Evolutionary conservation across 2,329 filamentous ascomycete genomes (phyloP).

Genomic region (Hortaea werneckii): DNA sequence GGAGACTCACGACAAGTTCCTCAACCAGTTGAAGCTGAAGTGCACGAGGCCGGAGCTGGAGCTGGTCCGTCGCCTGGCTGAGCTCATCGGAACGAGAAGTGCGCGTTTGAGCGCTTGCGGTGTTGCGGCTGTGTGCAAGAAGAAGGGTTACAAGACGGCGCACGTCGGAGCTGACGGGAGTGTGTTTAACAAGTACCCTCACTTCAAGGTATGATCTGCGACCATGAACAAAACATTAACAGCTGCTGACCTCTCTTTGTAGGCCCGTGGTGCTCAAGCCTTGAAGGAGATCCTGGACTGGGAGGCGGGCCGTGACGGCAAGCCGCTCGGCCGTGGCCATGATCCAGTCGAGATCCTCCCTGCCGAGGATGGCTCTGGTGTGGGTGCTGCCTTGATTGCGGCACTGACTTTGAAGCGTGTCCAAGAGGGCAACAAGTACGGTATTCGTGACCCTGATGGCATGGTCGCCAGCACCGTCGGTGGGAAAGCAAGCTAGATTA

Average conservation of each 20-base stretch:
- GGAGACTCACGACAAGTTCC: slow-evolving; percentile 77
- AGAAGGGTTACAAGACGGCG: slow-evolving; percentile 79
- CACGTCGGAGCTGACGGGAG: slow-evolving; percentile 96
- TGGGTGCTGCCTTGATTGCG: slow-evolving; percentile 92
- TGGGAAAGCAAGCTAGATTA: no score
- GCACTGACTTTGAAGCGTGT: slow-evolving; percentile 55
- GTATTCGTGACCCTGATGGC: slow-evolving; percentile 43
- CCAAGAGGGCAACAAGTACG: slow-evolving; percentile 48
- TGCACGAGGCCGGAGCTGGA: slow-evolving; percentile 73
- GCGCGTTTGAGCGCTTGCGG: slow-evolving; percentile 89
- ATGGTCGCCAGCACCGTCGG: slow-evolving; percentile 18
- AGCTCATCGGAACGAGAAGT: slow-evolving; percentile 88
- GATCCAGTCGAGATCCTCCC: slow-evolving; percentile 78
- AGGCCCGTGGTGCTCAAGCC: slow-evolving; percentile 70
- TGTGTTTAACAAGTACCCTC: slow-evolving; percentile 98
- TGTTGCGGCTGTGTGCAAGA: slow-evolving; percentile 91
- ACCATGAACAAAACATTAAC: not conserved
- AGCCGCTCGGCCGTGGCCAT: slow-evolving; percentile 46
- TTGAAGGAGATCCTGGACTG: slow-evolving; percentile 94
- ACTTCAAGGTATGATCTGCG: slow-evolving; percentile 62
- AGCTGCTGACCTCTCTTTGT: slow-evolving; percentile 7
- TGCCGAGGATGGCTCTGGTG: slow-evolving; percentile 91
- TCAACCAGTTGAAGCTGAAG: slow-evolving; percentile 60
- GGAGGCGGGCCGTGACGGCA: slow-evolving; percentile 61
- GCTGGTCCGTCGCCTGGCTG: slow-evolving; percentile 76